Evolutionary conservation across 1,284 basidiomycete genomes (phyloP), one percentile per base, ranked within the genome.

Genomic region (Austropuccinia psidii): DNA sequence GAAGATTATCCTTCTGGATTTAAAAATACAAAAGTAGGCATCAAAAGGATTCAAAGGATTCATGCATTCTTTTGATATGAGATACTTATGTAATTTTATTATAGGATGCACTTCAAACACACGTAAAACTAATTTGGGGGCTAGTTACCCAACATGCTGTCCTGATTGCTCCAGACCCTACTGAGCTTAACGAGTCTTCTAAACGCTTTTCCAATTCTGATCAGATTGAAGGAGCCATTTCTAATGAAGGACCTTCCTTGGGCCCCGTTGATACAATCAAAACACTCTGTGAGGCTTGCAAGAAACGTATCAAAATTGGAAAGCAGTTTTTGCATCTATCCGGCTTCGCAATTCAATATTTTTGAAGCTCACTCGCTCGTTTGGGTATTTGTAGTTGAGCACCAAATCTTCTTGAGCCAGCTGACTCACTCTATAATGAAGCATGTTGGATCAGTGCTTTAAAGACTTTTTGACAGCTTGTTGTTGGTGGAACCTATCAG

Each of bases 101-200:
- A n/a, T 37, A 72, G 58, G 58, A 72, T 47, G 68, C 57, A 4
- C 50, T 70, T n/a, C 29, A 47, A 33, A 11, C 61, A 0, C 68
- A 70, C 47, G 61, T 70, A 37, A 54, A 49, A 33, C 8, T 70
- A 2, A 13, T 70, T 21, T 70, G 67, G 67, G 67, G 67, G 2
- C 41, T 58, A 24, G 19, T 70, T 6, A 39, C 47, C 17, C 5
- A 29, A 49, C 21, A 57, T 6, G 27, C 45, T 1, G 57, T 70
- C 2, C 68, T 55, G 29, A 11, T 13, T n/a, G 21, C 57, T 24
- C 50, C 57, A 4, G 7, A 33, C 2, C 29, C 37, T 6, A 29
- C 21, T 15, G 29, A 41, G 8, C 24, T 60, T 13, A 5, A 29
- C 11, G 24, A 3, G 1, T 70, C 60, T 27, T 8, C 37, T 50